Conservation (phyloP, 2,329 filamentous ascomycete genomes). For the Meredithiella fracta region DNA sequence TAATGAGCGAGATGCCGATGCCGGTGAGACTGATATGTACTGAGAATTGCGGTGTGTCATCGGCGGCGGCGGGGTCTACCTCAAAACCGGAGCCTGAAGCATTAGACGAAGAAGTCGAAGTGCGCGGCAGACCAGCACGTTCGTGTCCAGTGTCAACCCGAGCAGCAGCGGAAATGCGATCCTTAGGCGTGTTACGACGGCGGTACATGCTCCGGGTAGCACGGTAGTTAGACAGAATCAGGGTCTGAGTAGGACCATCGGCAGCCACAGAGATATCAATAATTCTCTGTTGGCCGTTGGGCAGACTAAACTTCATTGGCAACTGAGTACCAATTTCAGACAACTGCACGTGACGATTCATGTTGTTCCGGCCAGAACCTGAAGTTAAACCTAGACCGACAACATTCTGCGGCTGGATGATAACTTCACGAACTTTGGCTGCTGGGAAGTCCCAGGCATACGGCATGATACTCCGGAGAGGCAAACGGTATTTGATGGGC, state of each 20-base stretch:
- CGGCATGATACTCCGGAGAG: slow-evolving; percentile 93
- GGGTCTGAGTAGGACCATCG: slow-evolving; percentile 83
- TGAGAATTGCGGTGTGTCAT: slow-evolving; percentile 58
- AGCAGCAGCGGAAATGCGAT: background rate
- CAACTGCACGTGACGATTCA: slow-evolving; percentile 81
- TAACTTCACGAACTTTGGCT: slow-evolving; percentile 86
- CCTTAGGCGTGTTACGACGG: slow-evolving; percentile 8
- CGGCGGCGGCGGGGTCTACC: slow-evolving; percentile 46
- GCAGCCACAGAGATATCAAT: slow-evolving; percentile 95
- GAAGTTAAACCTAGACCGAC: slow-evolving; percentile 15
- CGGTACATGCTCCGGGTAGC: slow-evolving; percentile 77
- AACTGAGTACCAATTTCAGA: slow-evolving; percentile 93
- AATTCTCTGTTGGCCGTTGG: slow-evolving; percentile 58
- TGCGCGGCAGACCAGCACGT: background rate
- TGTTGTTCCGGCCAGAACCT: slow-evolving; percentile 23
- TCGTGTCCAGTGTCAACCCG: background rate
- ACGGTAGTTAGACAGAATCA: slow-evolving; percentile 89
- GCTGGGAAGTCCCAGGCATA: slow-evolving; percentile 99
- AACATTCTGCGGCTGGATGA: slow-evolving; percentile 49
- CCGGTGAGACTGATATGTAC: slow-evolving; percentile 79
- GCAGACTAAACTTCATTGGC: slow-evolving; percentile 72
- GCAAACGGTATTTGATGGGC: slow-evolving; percentile 79
- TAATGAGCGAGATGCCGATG: slow-evolving; percentile 84
- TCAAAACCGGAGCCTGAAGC: slow-evolving; percentile 42
- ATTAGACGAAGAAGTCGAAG: slow-evolving; percentile 1